Percentiles rank a stretch among this genome's conserved stretches.
These are phyloP conservation scores for Podila epicladia DNA, from an alignment of 192 early-diverging fungal genomes.

Conservation along the genomic window DNA sequence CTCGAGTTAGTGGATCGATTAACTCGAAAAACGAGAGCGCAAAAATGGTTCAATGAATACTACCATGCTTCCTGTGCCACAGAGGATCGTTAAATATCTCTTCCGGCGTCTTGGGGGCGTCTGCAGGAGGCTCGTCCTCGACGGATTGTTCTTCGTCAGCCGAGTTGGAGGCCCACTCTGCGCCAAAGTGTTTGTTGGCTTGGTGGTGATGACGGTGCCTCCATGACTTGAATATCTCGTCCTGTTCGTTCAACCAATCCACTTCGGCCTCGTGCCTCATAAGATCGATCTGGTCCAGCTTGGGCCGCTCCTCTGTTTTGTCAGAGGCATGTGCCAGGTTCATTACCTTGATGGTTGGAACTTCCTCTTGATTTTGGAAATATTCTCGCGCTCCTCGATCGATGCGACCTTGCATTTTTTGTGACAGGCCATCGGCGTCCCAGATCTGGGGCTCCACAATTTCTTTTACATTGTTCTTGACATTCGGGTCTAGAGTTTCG, in stretches of 20 bases:
- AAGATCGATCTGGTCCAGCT: constrained; percentile 29
- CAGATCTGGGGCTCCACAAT: constrained; percentile 10
- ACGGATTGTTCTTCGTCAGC: background rate
- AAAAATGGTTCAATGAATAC: background rate
- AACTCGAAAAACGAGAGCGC: background rate
- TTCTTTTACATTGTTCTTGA: constrained; percentile 10
- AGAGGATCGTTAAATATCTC: constrained; percentile 1
- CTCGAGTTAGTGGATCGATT: background rate
- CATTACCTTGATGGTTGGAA: background rate
- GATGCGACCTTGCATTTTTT: background rate
- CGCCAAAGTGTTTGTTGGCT: background rate
- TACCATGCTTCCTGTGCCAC: constrained; percentile 32
- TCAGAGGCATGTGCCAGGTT: background rate
- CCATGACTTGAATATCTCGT: background rate
- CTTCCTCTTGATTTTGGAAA: background rate
- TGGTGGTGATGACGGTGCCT: constrained; percentile 1
- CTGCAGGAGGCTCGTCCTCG: background rate
- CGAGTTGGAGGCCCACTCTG: background rate
- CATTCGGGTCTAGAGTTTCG: constrained; percentile 13
- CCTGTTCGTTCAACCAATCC: constrained; percentile 35
- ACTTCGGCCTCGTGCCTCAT: constrained; percentile 31
- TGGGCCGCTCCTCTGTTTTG: background rate
- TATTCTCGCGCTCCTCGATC: background rate
- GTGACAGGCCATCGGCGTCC: constrained; percentile 18
- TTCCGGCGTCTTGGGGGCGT: background rate